Evolutionary conservation across 345 rosid genomes (phyloP), one percentile per base, ranked within the genome.

Genomic region (Hibiscus tridactylites): DNA sequence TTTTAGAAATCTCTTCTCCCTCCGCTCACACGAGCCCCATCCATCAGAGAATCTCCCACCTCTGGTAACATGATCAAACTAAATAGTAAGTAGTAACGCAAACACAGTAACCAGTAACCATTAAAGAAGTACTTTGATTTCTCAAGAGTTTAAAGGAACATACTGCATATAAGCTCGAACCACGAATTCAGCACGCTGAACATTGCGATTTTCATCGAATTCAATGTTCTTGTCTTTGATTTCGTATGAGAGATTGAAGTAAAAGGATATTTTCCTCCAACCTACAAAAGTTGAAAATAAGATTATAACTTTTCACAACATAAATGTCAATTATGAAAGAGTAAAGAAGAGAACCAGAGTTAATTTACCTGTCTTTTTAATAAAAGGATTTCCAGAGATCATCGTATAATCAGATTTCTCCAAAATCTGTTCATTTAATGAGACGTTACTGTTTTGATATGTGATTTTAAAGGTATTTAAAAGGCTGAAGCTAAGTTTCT

Each of bases 181-280:
- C 12, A 87, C 78, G 68, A 92, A 95, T 76, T 95, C 99, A 63
- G 97, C 96, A 17, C 97, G 93, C 80, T 85, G 96, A 33, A 95
- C 99, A 81, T 92, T 89, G 67, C 96, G 82, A 29, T 87, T 90
- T 13, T 95, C 96, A 71, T 95, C 97, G 33, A 88, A 89, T 68
- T 92, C 99, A 76, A 92, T 95, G 9, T 82, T 87, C 91, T 88
- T 90, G 80, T 92, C 97, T 81, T 79, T 87, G 81, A 90, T 95
- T 76, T 92, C 99, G 42, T 79, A 95, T 15, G 99, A 92, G 60
- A 92, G 74, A 61, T 90, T 90, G 92, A 95, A 95, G 81, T 89
- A 95, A 79, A 86, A 95, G 5, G 97, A 89, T 63, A 95, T 90
- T 75, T 95, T 92, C 87, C 99, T 92, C 97, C 99, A 95, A 76